Percentiles rank a stretch among this genome's conserved stretches.
phyloP scores from a whole-genome alignment of 1,139 yeast species.

The Yamadazyma atmosphaerica region DNA sequence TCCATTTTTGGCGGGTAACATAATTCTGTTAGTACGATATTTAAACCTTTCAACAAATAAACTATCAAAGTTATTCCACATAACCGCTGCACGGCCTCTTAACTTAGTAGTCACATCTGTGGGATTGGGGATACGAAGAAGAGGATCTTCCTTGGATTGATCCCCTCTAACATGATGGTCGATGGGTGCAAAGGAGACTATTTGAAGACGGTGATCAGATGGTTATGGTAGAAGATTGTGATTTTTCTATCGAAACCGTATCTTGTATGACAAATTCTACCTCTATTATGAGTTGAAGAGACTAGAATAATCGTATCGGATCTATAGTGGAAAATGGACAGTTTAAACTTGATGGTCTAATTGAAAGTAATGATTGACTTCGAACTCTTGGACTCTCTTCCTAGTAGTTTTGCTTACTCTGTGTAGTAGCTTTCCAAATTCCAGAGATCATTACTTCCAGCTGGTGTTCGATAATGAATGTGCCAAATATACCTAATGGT shows the following conservation, averaged over 20 bases:
- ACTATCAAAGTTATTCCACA: conserved; percentile 1
- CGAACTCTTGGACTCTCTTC: conserved; percentile 1
- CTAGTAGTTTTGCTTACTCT: no score
- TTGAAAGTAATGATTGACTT: conserved; percentile 1
- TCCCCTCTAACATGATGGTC: conserved; percentile 1
- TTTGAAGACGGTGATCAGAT: conserved; percentile 1
- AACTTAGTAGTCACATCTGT: not conserved
- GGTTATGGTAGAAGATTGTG: conserved; percentile 1
- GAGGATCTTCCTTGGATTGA: conserved; percentile 1
- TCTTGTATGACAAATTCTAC: conserved; percentile 1
- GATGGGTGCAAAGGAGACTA: conserved; percentile 1
- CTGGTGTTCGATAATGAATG: no score
- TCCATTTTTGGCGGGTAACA: not conserved
- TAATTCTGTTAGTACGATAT: conserved; percentile 1
- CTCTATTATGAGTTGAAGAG: conserved; percentile 1
- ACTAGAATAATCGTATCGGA: conserved; percentile 1
- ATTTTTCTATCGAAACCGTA: conserved; percentile 1
- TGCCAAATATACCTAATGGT: no score
- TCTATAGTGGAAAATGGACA: conserved; percentile 1
- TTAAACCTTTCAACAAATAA: conserved; percentile 1
- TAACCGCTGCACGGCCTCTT: conserved; percentile 2
- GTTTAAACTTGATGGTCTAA: conserved; percentile 1
- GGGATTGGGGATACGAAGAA: conserved; percentile 1
- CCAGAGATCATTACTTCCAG: no score
- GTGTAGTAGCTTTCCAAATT: no score